A percentile compares a stretch with the other conserved stretches of the same genome.
Conservation (phyloP, 1,284 basidiomycete genomes). For the Tremellales sp. region DNA sequence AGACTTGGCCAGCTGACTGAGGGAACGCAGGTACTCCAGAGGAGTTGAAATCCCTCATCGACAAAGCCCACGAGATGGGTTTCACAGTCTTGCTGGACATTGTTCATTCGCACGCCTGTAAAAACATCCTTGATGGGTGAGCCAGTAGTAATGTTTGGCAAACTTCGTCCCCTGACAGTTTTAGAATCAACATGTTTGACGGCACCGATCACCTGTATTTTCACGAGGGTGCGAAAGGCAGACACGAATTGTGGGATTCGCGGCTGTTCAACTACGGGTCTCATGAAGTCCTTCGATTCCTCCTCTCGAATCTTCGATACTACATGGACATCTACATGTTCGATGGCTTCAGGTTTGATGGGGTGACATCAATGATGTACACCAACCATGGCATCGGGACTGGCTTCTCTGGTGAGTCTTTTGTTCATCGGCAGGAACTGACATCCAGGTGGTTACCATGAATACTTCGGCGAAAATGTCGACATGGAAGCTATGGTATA, state of each 20-base stretch:
- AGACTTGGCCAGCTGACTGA: background rate
- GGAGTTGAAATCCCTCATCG: constrained; percentile 90
- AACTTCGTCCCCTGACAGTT: constrained; percentile 3
- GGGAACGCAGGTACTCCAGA: constrained; percentile 70
- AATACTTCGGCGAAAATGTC: constrained; percentile 85
- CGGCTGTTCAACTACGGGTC: constrained; percentile 93
- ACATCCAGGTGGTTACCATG: constrained; percentile 74
- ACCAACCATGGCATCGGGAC: constrained; percentile 94
- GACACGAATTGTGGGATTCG: constrained; percentile 92
- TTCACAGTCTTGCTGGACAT: constrained; percentile 91
- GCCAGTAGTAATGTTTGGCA: constrained; percentile 10
- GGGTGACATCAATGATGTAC: constrained; percentile 99
- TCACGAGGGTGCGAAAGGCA: constrained; percentile 84
- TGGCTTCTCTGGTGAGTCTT: constrained; percentile 71
- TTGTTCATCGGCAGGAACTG: background rate
- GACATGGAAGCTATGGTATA: constrained; percentile 91
- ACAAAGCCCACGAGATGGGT: constrained; percentile 89
- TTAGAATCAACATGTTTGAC: constrained; percentile 89
- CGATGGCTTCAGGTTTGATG: constrained; percentile 97
- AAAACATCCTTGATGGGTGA: constrained; percentile 84
- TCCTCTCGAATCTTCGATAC: constrained; percentile 90
- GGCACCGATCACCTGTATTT: constrained; percentile 96
- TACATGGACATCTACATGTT: constrained; percentile 95
- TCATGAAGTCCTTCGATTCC: constrained; percentile 90
- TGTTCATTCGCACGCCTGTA: constrained; percentile 97